Base-by-base conservation (phyloP, 2,329 filamentous ascomycete species). In the Xylariaceae sp. region DNA sequence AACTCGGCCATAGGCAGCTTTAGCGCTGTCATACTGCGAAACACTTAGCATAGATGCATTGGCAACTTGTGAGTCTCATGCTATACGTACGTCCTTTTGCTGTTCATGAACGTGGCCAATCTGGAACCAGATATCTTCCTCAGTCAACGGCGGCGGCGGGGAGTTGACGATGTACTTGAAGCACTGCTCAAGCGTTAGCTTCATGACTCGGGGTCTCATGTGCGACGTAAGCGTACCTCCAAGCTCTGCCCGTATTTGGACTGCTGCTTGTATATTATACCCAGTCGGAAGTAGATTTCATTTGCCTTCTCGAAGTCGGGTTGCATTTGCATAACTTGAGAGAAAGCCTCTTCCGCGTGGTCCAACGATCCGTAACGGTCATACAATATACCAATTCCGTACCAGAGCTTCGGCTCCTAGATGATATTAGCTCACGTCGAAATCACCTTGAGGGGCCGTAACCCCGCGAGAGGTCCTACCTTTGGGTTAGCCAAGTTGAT, bases 191-290 rank as follows among this genome's bases (percentile, higher is more conserved):
- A 37, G 13, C 50, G 64, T 74, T 61, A 73, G 70, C 68, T 45
- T 68, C 64, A 18, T 49, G 30, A 47, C 6, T 8, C 45, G 37
- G 50, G 11, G n/a, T 18, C 35, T n/a, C 5, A n/a, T 44, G 39
- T 30, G 4, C 23, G 45, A 17, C 23, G 10, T 18, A 51, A 74
- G 13, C 80, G 69, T 79, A 96, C 92, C 76, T 97, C 94, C 51
- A 97, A 80, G 80, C 92, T 97, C 72, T 95, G 88, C 55, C 81
- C 81, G 73, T 92, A 99, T 74, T 97, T 97, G 63, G 92, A 88
- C 73, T 97, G 94, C 71, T 97, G 93, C 74, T 99, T 99, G 80
- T 97, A 97, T 66, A 99, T 97, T 78, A 99, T 99, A n/a, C 94
- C 94, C 7, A 99, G 83, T 34, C 94, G 86, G 77, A 99, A 99